phyloP scores from a whole-genome alignment of 106 monocot genomes.

The Dioscorea alata region DNA sequence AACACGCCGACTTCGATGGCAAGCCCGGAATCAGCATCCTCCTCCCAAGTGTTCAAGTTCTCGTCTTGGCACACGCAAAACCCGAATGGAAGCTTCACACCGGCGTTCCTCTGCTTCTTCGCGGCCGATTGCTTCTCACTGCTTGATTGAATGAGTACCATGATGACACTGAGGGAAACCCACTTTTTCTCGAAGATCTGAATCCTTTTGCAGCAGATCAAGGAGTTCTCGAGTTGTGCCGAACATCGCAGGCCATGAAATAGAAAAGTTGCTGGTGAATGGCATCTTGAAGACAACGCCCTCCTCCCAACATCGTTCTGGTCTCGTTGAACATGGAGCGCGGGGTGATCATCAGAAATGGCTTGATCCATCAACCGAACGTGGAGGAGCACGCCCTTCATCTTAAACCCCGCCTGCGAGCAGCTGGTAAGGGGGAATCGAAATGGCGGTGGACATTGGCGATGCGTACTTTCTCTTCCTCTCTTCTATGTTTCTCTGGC shows the following conservation, averaged over 20 bases:
- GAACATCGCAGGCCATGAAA: slow-evolving; percentile 81
- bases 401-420: slow-evolving; percentile 75
- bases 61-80: slow-evolving; percentile 94
- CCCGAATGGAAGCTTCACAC: slow-evolving; percentile 83
- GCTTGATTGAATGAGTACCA: slow-evolving; percentile 31
- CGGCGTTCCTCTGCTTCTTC: slow-evolving; percentile 44
- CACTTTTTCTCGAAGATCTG: slow-evolving; percentile 94
- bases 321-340: slow-evolving; percentile 51
- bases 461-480: no score
- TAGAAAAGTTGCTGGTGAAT: slow-evolving; percentile 52
- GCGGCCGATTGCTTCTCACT: slow-evolving; percentile 48
- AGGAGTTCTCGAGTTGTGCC: slow-evolving; percentile 52
- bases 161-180: slow-evolving; percentile 55
- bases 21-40: slow-evolving; percentile 22
- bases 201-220: slow-evolving; percentile 66
- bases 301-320: slow-evolving; percentile 5
- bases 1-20: slow-evolving; percentile 6
- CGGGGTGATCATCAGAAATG: slow-evolving; percentile 48
- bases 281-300: slow-evolving; percentile 44
- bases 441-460: no score
- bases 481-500: no score
- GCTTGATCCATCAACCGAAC: slow-evolving; percentile 65
- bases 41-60: slow-evolving; percentile 23
- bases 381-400: slow-evolving; percentile 79
- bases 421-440: no score